A percentile compares a stretch with the other conserved stretches of the same genome.
Evolutionary conservation across 148 eudicot genomes (phyloP).

Genomic region (Limonium bicolor): DNA sequence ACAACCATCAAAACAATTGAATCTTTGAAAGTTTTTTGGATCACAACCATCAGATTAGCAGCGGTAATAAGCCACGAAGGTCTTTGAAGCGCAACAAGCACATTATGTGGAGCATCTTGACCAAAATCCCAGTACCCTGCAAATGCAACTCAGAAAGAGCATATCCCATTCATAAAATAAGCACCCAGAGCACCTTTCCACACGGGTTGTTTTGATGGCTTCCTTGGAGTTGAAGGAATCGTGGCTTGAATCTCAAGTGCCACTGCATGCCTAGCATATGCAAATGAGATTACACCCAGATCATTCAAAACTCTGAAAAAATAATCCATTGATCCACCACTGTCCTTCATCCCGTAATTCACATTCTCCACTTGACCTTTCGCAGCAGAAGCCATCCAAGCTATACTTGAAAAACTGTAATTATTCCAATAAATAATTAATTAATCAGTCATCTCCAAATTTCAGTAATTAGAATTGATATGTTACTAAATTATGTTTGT

Average conservation of each 20-base stretch:
- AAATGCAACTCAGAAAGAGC: constrained; percentile 17
- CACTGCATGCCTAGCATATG: constrained; percentile 26
- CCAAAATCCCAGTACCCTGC: constrained; percentile 30
- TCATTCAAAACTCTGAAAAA: constrained; percentile 19
- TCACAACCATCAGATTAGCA: constrained; percentile 24
- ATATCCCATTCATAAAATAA: constrained; percentile 17
- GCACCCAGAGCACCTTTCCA: constrained; percentile 21
- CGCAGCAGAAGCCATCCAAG: no score
- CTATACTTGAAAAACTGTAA: no score
- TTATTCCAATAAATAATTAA: no score
- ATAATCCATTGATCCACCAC: constrained; percentile 12
- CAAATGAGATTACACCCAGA: constrained; percentile 23
- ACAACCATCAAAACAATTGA: background rate
- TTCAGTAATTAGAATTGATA: no score
- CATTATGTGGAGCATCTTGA: constrained; percentile 17
- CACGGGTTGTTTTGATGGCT: constrained; percentile 26
- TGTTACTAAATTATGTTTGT: no score
- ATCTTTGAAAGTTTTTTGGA: background rate
- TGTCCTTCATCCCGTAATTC: constrained; percentile 4
- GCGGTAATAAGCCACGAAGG: constrained; percentile 17
- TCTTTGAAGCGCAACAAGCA: constrained; percentile 18
- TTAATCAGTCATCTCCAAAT: no score
- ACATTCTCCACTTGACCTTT: constrained; percentile 9
- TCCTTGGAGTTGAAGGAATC: constrained; percentile 16
- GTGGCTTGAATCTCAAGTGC: constrained; percentile 30